Percentiles rank a stretch among this genome's conserved stretches.
These are phyloP conservation scores for Amylocystis lapponica DNA, from an alignment of 768 basidiomycete genomes.

Conservation along the genomic window DNA sequence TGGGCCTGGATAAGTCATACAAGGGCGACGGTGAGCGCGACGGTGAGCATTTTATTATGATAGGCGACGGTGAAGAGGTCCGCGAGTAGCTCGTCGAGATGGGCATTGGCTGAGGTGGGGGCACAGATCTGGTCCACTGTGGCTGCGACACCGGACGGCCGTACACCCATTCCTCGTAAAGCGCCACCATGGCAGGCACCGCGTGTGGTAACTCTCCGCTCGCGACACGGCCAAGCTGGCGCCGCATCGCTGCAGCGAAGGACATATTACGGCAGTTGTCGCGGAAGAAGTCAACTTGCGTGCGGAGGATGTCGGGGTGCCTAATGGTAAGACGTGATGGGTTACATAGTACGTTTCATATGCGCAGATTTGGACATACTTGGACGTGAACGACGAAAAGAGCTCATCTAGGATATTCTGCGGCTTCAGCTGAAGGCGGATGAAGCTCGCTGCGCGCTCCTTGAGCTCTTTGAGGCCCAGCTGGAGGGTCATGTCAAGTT, in stretches of 20 bases:
- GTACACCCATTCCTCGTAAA: too few relatives aligned
- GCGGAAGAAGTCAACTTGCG: not conserved
- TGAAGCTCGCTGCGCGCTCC: conserved; percentile 1
- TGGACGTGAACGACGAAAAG: conserved; percentile 5
- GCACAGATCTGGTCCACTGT: too few relatives aligned
- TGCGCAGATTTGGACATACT: not conserved
- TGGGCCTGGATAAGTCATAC: too few relatives aligned
- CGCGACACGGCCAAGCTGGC: not conserved
- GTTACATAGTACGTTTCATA: not conserved
- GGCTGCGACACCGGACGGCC: too few relatives aligned
- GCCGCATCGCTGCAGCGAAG: not conserved
- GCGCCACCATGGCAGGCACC: not conserved
- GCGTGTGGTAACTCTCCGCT: not conserved
- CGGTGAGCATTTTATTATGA: too few relatives aligned
- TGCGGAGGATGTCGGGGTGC: not conserved
- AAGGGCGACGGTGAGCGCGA: too few relatives aligned
- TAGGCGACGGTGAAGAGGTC: too few relatives aligned
- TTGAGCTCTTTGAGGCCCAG: conserved; percentile 4
- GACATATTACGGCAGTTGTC: not conserved
- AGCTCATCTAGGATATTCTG: conserved; percentile 3
- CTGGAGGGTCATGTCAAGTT: not conserved
- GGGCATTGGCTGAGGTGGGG: too few relatives aligned
- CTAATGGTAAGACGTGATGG: not conserved
- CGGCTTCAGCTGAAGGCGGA: not conserved
- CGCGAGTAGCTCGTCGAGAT: too few relatives aligned